Evolutionary conservation across 306 rosid genomes (phyloP), one percentile per base, ranked within the genome.

Genomic region (Citrullus mucosospermus): DNA sequence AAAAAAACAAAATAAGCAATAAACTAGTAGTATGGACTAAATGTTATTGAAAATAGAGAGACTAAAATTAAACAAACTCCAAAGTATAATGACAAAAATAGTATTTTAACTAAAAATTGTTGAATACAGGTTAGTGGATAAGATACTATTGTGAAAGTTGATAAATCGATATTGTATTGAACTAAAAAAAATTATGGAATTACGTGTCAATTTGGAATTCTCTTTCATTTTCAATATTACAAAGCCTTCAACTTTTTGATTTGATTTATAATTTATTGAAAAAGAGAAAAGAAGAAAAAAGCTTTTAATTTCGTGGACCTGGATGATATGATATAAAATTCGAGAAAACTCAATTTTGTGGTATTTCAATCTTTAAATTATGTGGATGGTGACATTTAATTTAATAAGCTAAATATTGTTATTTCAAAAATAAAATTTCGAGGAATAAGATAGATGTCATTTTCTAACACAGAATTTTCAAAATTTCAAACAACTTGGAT

Each of bases 401-500:
- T 70, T 70, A 25, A 70, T 70, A 4, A 3, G 11, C 17, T 62
- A 46, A 43, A 12, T 22, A 68, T 9, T 41, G 38, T 4, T 67
- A 8, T 3, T 57, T 18, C 1, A 46, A 46, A 10, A 46, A 46
- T 1, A 46, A 11, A 39, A 8, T 20, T 43, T 3, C 8, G 6
- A 11, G 22, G 76, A 70, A 70, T 70, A 70, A 70, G 76, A 46
- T 70, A 70, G 76, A 46, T 46, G 76, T 70, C 58, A 44, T 46
- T 70, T 70, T 70, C 76, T 2, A 44, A 25, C 41, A 46, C 0
- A 43, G 41, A 70, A 20, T 70, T 70, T 70, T 70, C 55, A 70
- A 44, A 25, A 70, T 44, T 68, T 70, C 75, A 70, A 70, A 70
- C 76, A 70, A 70, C 58, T 70, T 46, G 76, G 20, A 70, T 70